Conservation (phyloP, 768 basidiomycete genomes). For the Hydnum rufescens region DNA sequence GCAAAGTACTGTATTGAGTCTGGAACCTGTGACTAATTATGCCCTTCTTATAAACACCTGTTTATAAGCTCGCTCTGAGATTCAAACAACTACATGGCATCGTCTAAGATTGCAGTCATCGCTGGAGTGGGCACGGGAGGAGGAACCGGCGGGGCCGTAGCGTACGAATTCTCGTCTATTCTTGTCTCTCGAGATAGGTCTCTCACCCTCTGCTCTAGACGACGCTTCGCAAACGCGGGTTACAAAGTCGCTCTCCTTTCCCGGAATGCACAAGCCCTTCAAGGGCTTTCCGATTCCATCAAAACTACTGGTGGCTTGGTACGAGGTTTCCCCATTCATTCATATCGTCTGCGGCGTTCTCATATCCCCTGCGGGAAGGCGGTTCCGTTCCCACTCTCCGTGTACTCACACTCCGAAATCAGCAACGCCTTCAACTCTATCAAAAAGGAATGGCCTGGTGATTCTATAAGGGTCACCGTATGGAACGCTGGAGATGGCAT, state of each 20-base stretch:
- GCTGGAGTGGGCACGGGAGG: too few species aligned
- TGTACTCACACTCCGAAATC: slow-evolving; percentile 19
- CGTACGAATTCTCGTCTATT: too few species aligned
- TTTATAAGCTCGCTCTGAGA: too few species aligned
- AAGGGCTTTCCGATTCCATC: slow-evolving; percentile 33
- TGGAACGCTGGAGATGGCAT: slow-evolving; percentile 42
- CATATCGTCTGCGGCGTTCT: slow-evolving; percentile 22
- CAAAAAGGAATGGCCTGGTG: slow-evolving; percentile 27
- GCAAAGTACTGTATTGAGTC: too few species aligned
- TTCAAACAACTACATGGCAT: too few species aligned
- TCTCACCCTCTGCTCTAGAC: too few species aligned
- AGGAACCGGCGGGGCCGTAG: too few species aligned
- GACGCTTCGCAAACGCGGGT: slow-evolving; percentile 26
- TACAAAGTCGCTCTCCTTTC: slow-evolving; percentile 51
- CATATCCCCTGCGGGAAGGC: too few species aligned
- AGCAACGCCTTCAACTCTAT: slow-evolving; percentile 32
- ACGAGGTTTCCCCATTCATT: slow-evolving; percentile 33
- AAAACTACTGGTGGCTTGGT: slow-evolving; percentile 38
- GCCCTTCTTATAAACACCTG: too few species aligned
- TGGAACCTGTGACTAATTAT: too few species aligned
- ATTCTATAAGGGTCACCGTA: slow-evolving; percentile 36
- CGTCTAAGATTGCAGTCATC: too few species aligned
- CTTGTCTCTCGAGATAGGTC: too few species aligned
- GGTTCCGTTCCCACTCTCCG: slow-evolving; percentile 31
- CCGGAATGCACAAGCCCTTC: slow-evolving; percentile 31